Percentiles rank a stretch among this genome's conserved stretches.
Evolutionary conservation across 2,329 filamentous ascomycete genomes (phyloP).

Genomic region (Didymella segeticola): DNA sequence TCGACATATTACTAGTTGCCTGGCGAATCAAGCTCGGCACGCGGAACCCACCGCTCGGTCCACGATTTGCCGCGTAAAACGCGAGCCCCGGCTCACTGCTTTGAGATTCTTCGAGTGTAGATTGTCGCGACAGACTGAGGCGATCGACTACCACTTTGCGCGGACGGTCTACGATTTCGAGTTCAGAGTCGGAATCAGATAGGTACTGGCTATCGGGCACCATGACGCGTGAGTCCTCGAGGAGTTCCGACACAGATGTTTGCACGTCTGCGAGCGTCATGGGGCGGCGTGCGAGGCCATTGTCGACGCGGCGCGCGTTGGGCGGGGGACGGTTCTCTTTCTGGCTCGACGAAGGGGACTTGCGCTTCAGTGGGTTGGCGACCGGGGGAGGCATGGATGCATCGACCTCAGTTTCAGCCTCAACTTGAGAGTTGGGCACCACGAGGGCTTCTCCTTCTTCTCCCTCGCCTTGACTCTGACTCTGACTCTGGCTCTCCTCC

Average conservation of each 20-base stretch:
- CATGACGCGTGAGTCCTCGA: constrained; percentile 67
- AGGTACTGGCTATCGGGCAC: constrained; percentile 62
- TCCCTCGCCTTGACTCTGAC: constrained; percentile 9
- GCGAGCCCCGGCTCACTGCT: constrained; percentile 55
- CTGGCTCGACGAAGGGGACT: constrained; percentile 51
- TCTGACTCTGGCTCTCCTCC: constrained; percentile 40
- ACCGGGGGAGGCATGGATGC: constrained; percentile 11
- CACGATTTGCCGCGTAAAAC: constrained; percentile 58
- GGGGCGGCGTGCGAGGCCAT: constrained; percentile 67
- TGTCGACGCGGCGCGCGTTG: constrained; percentile 66
- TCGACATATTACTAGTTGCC: constrained; percentile 66
- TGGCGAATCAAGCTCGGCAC: constrained; percentile 75
- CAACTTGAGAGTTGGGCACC: constrained; percentile 40
- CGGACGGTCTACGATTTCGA: constrained; percentile 44
- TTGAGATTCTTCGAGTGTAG: constrained; percentile 33
- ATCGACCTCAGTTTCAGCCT: too few species aligned
- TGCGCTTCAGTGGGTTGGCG: constrained; percentile 50
- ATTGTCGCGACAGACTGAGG: constrained; percentile 69
- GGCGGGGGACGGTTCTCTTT: constrained; percentile 60
- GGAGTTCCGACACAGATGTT: constrained; percentile 80
- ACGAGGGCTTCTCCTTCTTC: constrained; percentile 26
- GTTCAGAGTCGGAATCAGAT: constrained; percentile 43
- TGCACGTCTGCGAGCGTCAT: constrained; percentile 80
- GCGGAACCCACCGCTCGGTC: constrained; percentile 60
- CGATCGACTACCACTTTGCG: constrained; percentile 70